Evolutionary conservation across 208 protist genomes (phyloP).

Genomic region (Acanthamoeba lenticulata): DNA sequence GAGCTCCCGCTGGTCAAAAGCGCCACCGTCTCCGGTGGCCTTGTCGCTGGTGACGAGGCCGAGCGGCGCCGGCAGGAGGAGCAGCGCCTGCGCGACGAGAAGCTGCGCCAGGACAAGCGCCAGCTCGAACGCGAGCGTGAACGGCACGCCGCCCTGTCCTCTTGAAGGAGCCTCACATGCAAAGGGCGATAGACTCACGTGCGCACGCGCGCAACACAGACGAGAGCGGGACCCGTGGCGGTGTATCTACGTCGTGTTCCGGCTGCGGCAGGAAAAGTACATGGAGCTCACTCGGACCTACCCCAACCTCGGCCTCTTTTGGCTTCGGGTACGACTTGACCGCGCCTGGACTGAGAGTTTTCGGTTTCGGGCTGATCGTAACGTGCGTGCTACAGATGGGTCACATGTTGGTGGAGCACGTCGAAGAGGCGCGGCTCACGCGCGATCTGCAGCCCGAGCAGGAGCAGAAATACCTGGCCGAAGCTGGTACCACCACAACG

Average conservation of each 20-base stretch:
- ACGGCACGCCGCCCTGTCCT: neutral
- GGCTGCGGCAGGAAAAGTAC: slow-evolving; percentile 20
- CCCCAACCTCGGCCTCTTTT: slow-evolving; percentile 35
- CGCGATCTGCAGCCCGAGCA: slow-evolving; percentile 2
- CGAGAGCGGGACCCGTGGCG: slow-evolving; percentile 44
- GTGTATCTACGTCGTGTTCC: slow-evolving; percentile 18
- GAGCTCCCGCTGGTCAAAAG: neutral
- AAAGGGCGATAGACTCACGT: neutral
- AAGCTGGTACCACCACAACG: neutral
- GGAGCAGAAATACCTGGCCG: neutral
- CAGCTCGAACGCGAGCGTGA: slow-evolving; percentile 10
- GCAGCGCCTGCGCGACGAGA: neutral
- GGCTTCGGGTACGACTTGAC: neutral
- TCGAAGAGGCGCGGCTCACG: neutral
- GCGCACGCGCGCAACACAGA: neutral
- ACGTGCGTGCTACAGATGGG: neutral
- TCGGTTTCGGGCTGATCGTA: neutral
- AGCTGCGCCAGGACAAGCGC: slow-evolving; percentile 24
- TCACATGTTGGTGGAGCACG: neutral
- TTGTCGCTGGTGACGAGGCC: neutral
- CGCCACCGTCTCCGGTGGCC: neutral
- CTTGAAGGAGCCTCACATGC: too few relatives aligned
- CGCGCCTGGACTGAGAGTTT: neutral
- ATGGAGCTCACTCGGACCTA: slow-evolving; percentile 38
- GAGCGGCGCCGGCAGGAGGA: neutral